Base-by-base conservation (phyloP, 2,329 filamentous ascomycete genomes). In the Ophidiomyces ophidiicola region DNA sequence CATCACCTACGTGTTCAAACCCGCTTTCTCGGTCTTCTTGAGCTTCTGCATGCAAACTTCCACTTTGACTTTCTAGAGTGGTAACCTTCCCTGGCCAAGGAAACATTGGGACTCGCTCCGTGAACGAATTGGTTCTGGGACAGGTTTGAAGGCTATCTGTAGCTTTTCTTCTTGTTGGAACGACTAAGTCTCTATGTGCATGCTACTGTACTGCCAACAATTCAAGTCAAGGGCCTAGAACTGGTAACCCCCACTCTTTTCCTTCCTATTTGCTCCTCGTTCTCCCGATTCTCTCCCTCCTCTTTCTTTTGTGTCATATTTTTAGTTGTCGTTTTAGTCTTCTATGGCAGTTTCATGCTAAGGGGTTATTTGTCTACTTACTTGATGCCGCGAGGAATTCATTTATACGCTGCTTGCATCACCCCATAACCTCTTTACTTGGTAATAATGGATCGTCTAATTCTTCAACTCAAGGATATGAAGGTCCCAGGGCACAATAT, bases 391-490 rank as follows among this genome's bases (percentile, higher is more conserved):
- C 19, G 14, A 32, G 17, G 21, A 32, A 19, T 32, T 30, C 30
- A 19, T 33, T 12, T 28, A 3, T 15, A 20, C 29, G 29, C 10
- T 32, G 20, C 20, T 25, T 33, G 19, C 33, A 25, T 20, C 7
- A 10, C 21, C 29, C 14, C 8, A 6, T 32, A 10, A 6, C 26
- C 24, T 39, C 29, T 14, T 25, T 14, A 12, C 19, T 32, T 39
- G 36, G 8, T 5, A 3, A 19, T 39, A n/a, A 20, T 18, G n/a
- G 2, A 2, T 28, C 23, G 3, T 37, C 35, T 37, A 17, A 37
- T n/a, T 32, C 5, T 15, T 37, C 26, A 12, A 17, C 17, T 31
- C 7, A 37, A 37, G 35, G 35, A 21, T 11, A 24, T 25, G 25
- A 4, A 14, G 14, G 25, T 28, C 3, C 14, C 25, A n/a, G 25